Conservation (phyloP, 2,329 filamentous ascomycete genomes). For the Plenodomus tracheiphilus region DNA sequence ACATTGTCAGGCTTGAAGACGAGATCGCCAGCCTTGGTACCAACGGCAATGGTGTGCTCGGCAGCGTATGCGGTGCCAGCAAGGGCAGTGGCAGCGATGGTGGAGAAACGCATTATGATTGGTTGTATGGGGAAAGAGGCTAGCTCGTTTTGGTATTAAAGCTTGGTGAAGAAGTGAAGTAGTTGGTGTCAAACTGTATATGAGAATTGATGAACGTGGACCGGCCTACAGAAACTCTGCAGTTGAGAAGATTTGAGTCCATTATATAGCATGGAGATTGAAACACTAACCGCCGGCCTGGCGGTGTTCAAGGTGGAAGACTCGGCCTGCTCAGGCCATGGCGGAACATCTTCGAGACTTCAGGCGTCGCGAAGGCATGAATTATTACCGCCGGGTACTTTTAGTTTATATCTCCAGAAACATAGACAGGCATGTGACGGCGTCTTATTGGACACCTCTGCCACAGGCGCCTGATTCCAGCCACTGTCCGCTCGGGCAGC, state of each 20-base stretch:
- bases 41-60: constrained; percentile 39
- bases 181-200: constrained; percentile 33
- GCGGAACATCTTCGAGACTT: constrained; percentile 42
- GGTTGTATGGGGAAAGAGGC: constrained; percentile 28
- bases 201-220: constrained; percentile 38
- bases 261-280: constrained; percentile 38
- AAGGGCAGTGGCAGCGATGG: constrained; percentile 37
- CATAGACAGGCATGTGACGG: constrained; percentile 10
- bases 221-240: constrained; percentile 38
- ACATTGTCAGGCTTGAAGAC: constrained; percentile 42
- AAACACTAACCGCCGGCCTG: constrained; percentile 29
- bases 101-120: constrained; percentile 47
- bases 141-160: constrained; percentile 36
- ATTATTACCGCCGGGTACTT: constrained; percentile 20
- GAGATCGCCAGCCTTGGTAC: constrained; percentile 28
- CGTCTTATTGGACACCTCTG: constrained; percentile 30
- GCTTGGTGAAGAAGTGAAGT: constrained; percentile 24
- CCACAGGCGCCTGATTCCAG: constrained; percentile 27
- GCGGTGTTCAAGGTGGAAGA: constrained; percentile 20
- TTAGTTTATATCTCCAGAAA: constrained; percentile 16
- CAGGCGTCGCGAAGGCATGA: constrained; percentile 37
- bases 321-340: constrained; percentile 30
- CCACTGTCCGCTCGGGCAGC: constrained; percentile 24
- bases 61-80: constrained; percentile 34
- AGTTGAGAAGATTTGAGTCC: constrained; percentile 39